A percentile compares a stretch with the other conserved stretches of the same genome.
Evolutionary conservation across 2,329 filamentous ascomycete species (phyloP).

Genomic region (Bipolaris gigantea): DNA sequence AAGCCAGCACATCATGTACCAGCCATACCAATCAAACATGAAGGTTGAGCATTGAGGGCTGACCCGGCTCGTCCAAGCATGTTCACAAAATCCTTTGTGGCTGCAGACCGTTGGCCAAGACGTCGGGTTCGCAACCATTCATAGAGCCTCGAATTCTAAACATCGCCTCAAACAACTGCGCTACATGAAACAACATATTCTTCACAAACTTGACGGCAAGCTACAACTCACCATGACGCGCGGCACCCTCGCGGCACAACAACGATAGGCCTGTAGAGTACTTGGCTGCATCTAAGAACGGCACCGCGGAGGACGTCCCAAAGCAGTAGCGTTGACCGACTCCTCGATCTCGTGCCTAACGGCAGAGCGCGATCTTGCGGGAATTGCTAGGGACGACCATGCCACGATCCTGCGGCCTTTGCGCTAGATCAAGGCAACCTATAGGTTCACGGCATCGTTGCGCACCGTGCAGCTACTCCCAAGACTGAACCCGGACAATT

Average conservation of each 20-base stretch:
- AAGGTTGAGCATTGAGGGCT: constrained; percentile 44
- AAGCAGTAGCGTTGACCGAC: constrained; percentile 2
- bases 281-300: neutral
- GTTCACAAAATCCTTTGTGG: constrained; percentile 11
- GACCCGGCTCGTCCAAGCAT: constrained; percentile 5
- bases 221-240: constrained; percentile 4
- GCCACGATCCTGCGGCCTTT: constrained; percentile 1
- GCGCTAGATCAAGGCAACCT: constrained; percentile 2
- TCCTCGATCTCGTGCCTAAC: constrained; percentile 3
- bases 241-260: constrained; percentile 8
- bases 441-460: constrained; percentile 5
- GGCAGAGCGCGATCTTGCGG: constrained; percentile 9
- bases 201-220: neutral
- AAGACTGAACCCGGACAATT: constrained; percentile 7
- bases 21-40: constrained; percentile 41
- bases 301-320: constrained; percentile 4
- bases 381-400: constrained; percentile 13
- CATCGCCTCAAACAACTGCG: constrained; percentile 1
- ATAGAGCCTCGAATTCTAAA: constrained; percentile 4
- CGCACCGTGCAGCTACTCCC: constrained; percentile 4
- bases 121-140: constrained; percentile 1
- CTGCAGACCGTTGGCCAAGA: constrained; percentile 12
- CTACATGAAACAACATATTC: neutral
- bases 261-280: neutral
- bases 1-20: constrained; percentile 47